Conservation (phyloP, 306 rosid genomes). For the Glycyrrhiza uralensis region DNA sequence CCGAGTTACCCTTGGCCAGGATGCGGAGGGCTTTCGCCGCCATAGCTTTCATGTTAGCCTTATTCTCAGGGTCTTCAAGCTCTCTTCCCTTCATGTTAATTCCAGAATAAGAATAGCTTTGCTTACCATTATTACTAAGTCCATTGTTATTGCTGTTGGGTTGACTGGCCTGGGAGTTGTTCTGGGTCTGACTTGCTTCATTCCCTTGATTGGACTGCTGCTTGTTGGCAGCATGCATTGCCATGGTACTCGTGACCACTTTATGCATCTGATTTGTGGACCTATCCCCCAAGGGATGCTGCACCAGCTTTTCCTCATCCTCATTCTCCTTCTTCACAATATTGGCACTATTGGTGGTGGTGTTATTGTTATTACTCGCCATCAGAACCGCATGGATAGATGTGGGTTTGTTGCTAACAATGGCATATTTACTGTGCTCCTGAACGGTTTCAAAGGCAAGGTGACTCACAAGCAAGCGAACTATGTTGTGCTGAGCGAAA, state of each 20-base stretch:
- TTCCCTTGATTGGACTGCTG: slow-evolving; percentile 13
- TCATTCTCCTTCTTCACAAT: slow-evolving; percentile 13
- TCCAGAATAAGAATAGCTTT: slow-evolving; percentile 48
- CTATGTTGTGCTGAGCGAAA: slow-evolving; percentile 78
- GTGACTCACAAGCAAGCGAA: slow-evolving; percentile 73
- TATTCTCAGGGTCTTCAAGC: slow-evolving; percentile 60
- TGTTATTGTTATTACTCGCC: slow-evolving; percentile 45
- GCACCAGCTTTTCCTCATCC: slow-evolving; percentile 26
- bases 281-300: slow-evolving; percentile 62
- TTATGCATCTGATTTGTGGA: slow-evolving; percentile 45
- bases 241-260: slow-evolving; percentile 62
- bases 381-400: slow-evolving; percentile 77
- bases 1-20: slow-evolving; percentile 63
- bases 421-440: slow-evolving; percentile 81
- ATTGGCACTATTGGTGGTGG: background rate
- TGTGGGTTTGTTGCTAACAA: slow-evolving; percentile 54
- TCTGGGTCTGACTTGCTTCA: slow-evolving; percentile 9
- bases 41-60: slow-evolving; percentile 83
- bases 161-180: background rate
- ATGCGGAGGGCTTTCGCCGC: slow-evolving; percentile 83
- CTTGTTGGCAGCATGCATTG: slow-evolving; percentile 39
- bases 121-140: slow-evolving; percentile 37
- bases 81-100: slow-evolving; percentile 68
- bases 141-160: slow-evolving; percentile 26
- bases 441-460: slow-evolving; percentile 88